Evolutionary conservation across 2,329 filamentous ascomycete species (phyloP).

Genomic region (Thermothelomyces thermophilus): DNA sequence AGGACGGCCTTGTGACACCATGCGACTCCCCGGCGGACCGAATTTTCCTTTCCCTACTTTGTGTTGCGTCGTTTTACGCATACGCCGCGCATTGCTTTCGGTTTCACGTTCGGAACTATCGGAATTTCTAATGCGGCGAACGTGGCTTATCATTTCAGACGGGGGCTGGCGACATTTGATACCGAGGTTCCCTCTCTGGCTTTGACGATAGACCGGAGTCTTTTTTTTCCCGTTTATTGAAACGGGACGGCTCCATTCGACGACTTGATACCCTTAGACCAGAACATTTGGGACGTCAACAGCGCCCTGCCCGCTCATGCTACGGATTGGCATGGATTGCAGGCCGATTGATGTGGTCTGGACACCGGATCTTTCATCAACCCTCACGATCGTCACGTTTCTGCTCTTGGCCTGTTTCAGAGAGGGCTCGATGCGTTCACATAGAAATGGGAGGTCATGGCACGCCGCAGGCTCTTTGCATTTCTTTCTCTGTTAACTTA

Average conservation of each 20-base stretch:
- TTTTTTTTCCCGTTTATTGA: conserved; percentile 28
- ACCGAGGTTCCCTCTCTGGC: conserved; percentile 30
- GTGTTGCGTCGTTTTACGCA: conserved; percentile 14
- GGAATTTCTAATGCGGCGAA: conserved; percentile 31
- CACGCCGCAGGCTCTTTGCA: conserved; percentile 26
- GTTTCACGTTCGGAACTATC: conserved; percentile 22
- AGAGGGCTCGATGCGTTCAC: conserved; percentile 33
- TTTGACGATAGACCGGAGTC: conserved; percentile 32
- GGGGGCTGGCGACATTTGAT: conserved; percentile 32
- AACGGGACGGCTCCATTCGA: conserved; percentile 29
- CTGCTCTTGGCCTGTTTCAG: conserved; percentile 32
- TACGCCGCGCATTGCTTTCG: conserved; percentile 18
- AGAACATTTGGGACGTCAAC: conserved; percentile 27
- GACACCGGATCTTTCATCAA: conserved; percentile 30
- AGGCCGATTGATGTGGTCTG: conserved; percentile 30
- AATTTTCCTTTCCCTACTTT: conserved; percentile 16
- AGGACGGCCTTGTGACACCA: conserved; percentile 10
- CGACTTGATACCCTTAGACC: conserved; percentile 38
- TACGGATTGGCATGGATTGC: conserved; percentile 26
- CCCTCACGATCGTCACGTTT: conserved; percentile 37
- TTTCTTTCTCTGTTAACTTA: conserved; percentile 16
- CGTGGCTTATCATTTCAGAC: conserved; percentile 32
- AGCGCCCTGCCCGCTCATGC: conserved; percentile 26
- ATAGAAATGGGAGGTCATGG: conserved; percentile 34
- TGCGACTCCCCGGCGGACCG: not conserved